Evolutionary conservation across 768 basidiomycete species (phyloP).

Genomic region (Chlorophyllum brunneum): DNA sequence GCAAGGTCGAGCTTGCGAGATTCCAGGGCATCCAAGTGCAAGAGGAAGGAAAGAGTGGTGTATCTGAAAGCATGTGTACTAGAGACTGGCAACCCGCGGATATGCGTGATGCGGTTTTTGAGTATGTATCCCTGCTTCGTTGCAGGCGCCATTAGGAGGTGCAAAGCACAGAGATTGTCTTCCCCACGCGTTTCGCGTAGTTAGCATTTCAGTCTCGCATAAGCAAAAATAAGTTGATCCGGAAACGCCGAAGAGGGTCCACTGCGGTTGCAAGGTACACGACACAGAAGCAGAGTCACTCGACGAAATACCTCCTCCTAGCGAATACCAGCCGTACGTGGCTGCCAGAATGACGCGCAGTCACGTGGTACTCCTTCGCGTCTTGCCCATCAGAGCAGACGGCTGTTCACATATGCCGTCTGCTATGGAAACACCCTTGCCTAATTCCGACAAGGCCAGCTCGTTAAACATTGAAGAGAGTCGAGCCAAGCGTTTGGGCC

Average conservation of each 20-base stretch:
- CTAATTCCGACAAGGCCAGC: not conserved
- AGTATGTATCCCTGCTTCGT: slow-evolving; percentile 46
- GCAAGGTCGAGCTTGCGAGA: slow-evolving; percentile 39
- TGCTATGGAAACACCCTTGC: slow-evolving; percentile 7
- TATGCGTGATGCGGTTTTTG: slow-evolving; percentile 49
- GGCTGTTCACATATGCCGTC: not conserved
- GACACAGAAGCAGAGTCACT: too few species aligned
- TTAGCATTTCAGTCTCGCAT: too few species aligned
- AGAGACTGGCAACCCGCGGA: slow-evolving; percentile 42
- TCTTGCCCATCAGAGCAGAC: too few species aligned
- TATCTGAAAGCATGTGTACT: slow-evolving; percentile 58
- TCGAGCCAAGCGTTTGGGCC: slow-evolving; percentile 52
- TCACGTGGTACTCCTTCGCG: not conserved
- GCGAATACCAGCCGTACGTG: too few species aligned
- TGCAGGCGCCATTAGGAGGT: slow-evolving; percentile 1
- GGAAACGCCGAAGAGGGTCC: not conserved
- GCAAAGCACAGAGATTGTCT: not conserved
- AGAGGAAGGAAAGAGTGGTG: slow-evolving; percentile 48
- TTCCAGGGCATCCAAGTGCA: slow-evolving; percentile 57
- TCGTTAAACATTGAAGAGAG: slow-evolving; percentile 49
- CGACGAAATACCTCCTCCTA: too few species aligned
- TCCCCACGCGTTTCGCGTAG: too few species aligned
- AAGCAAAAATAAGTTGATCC: not conserved
- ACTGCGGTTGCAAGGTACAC: too few species aligned
- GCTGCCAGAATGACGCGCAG: too few species aligned